Percentiles rank a stretch among this genome's conserved stretches.
These are phyloP conservation scores for Irpex lacteus DNA, from an alignment of 1,284 basidiomycete genomes.

Conservation along the genomic window DNA sequence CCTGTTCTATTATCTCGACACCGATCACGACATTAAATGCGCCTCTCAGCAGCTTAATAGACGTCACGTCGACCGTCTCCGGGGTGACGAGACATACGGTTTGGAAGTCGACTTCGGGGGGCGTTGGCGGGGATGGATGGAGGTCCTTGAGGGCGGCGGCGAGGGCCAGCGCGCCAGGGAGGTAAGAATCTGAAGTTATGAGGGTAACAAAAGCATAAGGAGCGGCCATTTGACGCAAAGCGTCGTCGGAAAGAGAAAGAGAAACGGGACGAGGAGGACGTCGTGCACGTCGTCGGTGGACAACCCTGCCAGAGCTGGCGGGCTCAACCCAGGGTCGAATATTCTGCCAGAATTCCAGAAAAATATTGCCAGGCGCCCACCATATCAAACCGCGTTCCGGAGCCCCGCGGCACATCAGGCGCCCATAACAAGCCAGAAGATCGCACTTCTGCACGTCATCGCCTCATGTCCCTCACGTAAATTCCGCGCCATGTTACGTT, in stretches of 20 bases:
- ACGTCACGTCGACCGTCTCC: constrained; percentile 84
- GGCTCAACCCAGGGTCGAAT: constrained; percentile 2
- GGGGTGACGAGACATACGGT: constrained; percentile 94
- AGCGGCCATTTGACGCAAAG: constrained; percentile 49
- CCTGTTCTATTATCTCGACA: constrained; percentile 81
- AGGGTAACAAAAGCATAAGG: constrained; percentile 86
- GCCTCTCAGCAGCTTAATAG: constrained; percentile 78
- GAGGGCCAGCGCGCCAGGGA: constrained; percentile 88
- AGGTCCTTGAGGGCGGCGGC: constrained; percentile 82
- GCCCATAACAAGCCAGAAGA: neutral
- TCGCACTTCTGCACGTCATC: neutral
- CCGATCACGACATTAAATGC: constrained; percentile 88
- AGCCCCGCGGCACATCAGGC: neutral
- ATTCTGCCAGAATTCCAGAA: neutral
- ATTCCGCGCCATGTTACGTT: neutral
- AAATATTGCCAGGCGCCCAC: neutral
- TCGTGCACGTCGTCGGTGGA: constrained; percentile 21
- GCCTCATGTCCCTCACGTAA: neutral
- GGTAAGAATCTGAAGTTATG: constrained; percentile 86
- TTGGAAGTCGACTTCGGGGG: constrained; percentile 69
- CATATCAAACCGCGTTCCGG: neutral
- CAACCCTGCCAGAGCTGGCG: constrained; percentile 8
- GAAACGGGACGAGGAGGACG: constrained; percentile 20
- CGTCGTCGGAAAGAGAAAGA: constrained; percentile 17
- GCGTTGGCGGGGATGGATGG: constrained; percentile 54